Conservation (phyloP, 352 stramenopile species). For the Lagenidium giganteum region DNA sequence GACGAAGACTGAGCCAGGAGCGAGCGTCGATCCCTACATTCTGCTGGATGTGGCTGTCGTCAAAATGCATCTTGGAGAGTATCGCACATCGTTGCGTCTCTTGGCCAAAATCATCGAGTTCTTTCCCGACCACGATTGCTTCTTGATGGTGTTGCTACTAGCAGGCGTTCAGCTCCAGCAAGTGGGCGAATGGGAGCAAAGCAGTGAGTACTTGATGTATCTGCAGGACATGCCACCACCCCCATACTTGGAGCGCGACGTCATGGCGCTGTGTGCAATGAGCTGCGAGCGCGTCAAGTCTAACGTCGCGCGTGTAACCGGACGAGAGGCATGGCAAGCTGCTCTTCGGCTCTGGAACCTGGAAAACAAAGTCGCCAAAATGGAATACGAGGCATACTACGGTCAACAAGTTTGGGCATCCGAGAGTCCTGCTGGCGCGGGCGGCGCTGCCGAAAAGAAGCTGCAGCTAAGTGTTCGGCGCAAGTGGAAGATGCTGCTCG, state of each 20-base stretch:
- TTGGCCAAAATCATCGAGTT: constrained; percentile 56
- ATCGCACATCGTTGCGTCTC: constrained; percentile 39
- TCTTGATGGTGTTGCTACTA: constrained; percentile 55
- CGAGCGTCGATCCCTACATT: constrained; percentile 28
- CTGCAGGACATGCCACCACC: constrained; percentile 39
- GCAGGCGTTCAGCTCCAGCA: constrained; percentile 58
- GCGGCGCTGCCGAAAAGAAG: background rate
- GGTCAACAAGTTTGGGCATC: too few relatives aligned
- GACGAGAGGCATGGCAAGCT: constrained; percentile 58
- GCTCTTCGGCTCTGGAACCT: constrained; percentile 46
- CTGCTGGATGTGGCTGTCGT: constrained; percentile 61
- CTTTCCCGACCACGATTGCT: constrained; percentile 35
- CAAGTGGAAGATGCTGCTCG: constrained; percentile 50
- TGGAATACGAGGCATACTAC: background rate
- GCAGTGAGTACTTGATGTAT: constrained; percentile 53
- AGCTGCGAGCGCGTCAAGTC: constrained; percentile 27
- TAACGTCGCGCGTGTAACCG: constrained; percentile 4
- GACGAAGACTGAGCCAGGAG: constrained; percentile 1
- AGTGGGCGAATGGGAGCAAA: constrained; percentile 42
- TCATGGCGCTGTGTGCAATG: constrained; percentile 53
- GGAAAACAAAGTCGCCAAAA: constrained; percentile 20
- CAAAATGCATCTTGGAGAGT: constrained; percentile 53
- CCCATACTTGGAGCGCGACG: constrained; percentile 55
- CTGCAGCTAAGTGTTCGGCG: constrained; percentile 1
- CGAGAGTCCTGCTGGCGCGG: too few relatives aligned